Evolutionary conservation across 1,284 basidiomycete species (phyloP).

Genomic region (Ceratobasidium sp.): DNA sequence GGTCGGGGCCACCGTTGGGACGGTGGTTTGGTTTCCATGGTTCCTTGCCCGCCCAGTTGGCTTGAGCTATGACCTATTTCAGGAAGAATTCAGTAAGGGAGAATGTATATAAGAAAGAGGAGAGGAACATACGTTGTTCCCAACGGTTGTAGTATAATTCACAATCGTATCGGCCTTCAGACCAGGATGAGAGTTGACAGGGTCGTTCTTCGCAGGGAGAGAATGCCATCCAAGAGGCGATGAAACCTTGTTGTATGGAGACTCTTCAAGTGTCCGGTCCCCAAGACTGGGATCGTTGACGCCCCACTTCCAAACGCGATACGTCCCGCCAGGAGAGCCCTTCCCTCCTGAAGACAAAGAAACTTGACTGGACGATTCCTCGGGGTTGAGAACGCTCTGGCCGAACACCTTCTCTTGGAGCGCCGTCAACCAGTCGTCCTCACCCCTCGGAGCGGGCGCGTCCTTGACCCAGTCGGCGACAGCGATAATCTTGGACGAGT

Average conservation of each 20-base stretch:
- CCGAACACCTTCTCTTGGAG: conserved; percentile 43
- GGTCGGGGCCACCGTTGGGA: conserved; percentile 71
- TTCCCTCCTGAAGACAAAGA: conserved; percentile 55
- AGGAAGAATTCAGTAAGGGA: conserved; percentile 10
- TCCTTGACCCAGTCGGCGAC: conserved; percentile 48
- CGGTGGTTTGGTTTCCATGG: conserved; percentile 83
- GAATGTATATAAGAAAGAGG: not conserved
- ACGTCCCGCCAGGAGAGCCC: conserved; percentile 65
- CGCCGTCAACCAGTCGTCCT: conserved; percentile 58
- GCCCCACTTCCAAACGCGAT: conserved; percentile 81
- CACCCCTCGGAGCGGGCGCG: conserved; percentile 38
- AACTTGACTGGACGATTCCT: conserved; percentile 50
- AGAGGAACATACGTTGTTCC: conserved; percentile 79
- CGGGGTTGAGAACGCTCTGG: not conserved
- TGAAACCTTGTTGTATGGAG: conserved; percentile 78
- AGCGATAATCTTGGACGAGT: conserved; percentile 46
- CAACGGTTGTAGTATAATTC: conserved; percentile 85
- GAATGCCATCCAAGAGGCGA: conserved; percentile 92
- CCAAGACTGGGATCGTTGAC: conserved; percentile 79
- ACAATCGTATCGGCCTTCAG: conserved; percentile 57
- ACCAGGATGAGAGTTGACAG: conserved; percentile 57
- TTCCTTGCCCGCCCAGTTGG: conserved; percentile 89
- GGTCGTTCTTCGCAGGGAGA: conserved; percentile 66
- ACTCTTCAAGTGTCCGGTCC: conserved; percentile 68
- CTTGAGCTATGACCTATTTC: conserved; percentile 78